Base-by-base conservation (phyloP, 2,329 filamentous ascomycete genomes). In the Alternaria tenuissima region DNA sequence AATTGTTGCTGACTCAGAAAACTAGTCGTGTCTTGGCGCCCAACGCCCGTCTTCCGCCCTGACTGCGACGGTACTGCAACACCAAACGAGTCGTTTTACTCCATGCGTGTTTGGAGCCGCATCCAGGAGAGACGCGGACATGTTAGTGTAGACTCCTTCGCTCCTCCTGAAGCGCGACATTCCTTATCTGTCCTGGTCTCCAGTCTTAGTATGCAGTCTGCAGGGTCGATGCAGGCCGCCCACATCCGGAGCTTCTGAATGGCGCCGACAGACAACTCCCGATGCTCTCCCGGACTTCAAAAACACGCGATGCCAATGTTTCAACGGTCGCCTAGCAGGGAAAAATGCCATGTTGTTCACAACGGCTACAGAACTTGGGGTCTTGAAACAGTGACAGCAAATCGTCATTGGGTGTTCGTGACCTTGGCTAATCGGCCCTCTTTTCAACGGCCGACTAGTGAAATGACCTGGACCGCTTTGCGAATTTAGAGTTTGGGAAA, bases 1-100 rank as follows among this genome's bases (percentile, higher is more conserved):
- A 42, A 32, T 47, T 26, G 52, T 46, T 56, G 52, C 52, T 56
- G 52, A 59, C 51, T 59, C 42, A 55, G 41, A 28, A 14, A 20
- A 8, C 18, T 47, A 26, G 52, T 42, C 6, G 9, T 39, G 52
- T 20, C 52, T 59, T 59, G 56, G 56, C 56, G 34, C n/a, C 26
- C 57, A 51, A 55, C 57, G 24, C 44, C 52, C 43, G 52, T 52
- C 38, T 55, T 30, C 42, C 22, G n/a, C 28, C 20, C 41, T n/a
- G 20, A 32, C 30, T 48, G 46, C 46, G 32, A 36, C 46, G 38
- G 20, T 24, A 26, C 49, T 54, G 49, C 52, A 44, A 59, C 52
- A 51, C 14, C 51, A 44, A 6, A 11, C 30, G 42, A 42, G 36
- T 30, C 51, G 53, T 39, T 38, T 34, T 28, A 26, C 26, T 44